These are phyloP conservation scores for Ligustrum vulgare DNA, from an alignment of 257 asterid genomes.

Conservation along the genomic window DNA sequence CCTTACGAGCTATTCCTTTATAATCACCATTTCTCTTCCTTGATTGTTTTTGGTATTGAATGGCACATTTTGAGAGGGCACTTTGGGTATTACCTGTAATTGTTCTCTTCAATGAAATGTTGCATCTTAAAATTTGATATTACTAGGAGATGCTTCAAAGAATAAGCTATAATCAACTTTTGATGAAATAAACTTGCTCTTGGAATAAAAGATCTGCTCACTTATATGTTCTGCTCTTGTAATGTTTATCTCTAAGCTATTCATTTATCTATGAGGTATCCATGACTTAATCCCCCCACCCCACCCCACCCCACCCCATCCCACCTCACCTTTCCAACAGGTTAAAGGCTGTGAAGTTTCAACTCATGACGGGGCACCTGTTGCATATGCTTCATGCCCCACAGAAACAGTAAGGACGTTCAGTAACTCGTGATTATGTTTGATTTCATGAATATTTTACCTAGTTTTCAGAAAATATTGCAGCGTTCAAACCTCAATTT, in stretches of 20 bases:
- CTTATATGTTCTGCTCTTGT: neutral
- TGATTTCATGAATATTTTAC: conserved; percentile 1
- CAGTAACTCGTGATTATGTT: neutral
- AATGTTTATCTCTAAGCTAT: neutral
- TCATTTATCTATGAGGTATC: neutral
- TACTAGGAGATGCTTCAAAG: neutral
- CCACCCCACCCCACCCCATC: neutral
- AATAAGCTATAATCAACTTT: neutral
- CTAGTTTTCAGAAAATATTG: neutral
- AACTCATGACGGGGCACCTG: conserved; percentile 65
- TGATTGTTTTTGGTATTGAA: neutral
- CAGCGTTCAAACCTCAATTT: neutral
- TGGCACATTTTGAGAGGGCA: neutral
- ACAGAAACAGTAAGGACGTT: conserved; percentile 74
- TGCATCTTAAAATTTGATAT: neutral
- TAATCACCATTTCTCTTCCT: neutral
- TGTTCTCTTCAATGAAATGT: neutral
- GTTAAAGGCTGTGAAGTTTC: conserved; percentile 82
- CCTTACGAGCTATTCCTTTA: neutral
- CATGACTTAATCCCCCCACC: neutral
- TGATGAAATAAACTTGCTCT: neutral
- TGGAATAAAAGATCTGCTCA: neutral
- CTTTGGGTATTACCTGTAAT: neutral
- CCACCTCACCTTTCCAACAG: conserved; percentile 35
- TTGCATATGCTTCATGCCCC: conserved; percentile 79